Percentiles rank a stretch among this genome's conserved stretches.
Conservation (phyloP, 768 basidiomycete species). For the Pulveroboletus sp. region DNA sequence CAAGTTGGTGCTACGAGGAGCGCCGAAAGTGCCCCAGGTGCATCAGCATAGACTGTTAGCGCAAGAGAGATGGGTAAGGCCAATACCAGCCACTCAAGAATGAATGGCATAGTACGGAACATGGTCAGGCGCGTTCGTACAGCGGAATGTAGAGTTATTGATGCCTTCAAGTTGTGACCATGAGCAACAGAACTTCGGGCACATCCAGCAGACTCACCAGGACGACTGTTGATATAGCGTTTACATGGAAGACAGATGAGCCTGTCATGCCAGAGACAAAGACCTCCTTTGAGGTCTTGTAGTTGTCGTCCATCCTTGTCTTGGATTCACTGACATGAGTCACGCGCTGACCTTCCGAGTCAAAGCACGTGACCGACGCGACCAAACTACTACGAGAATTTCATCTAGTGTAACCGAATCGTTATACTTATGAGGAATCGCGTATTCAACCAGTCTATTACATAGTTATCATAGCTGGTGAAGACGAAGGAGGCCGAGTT, state of each 20-base stretch:
- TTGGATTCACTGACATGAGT: background rate
- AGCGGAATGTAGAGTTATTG: conserved; percentile 68
- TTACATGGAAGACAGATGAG: conserved; percentile 65
- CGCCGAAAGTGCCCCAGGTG: conserved; percentile 50
- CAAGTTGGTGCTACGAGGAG: conserved; percentile 45
- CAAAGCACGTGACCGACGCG: conserved; percentile 22
- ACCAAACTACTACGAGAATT: conserved; percentile 38
- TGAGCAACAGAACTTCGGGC: conserved; percentile 16
- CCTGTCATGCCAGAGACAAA: conserved; percentile 79
- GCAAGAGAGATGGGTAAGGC: conserved; percentile 77
- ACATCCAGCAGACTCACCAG: conserved; percentile 45
- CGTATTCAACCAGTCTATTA: conserved; percentile 6
- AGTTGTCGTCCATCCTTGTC: conserved; percentile 31
- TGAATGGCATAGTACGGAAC: conserved; percentile 36
- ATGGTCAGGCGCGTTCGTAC: conserved; percentile 47
- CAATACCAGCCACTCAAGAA: conserved; percentile 61
- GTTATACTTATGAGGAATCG: background rate
- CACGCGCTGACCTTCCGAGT: background rate
- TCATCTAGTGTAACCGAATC: conserved; percentile 54
- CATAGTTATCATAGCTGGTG: conserved; percentile 58
- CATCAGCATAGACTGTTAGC: conserved; percentile 71
- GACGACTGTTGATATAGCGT: conserved; percentile 61
- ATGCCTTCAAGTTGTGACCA: conserved; percentile 51
- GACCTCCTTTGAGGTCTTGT: conserved; percentile 78
- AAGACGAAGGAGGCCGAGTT: conserved; percentile 51